These are phyloP conservation scores for Malassezia sp. DNA, from an alignment of 1,284 basidiomycete species.

Conservation along the genomic window DNA sequence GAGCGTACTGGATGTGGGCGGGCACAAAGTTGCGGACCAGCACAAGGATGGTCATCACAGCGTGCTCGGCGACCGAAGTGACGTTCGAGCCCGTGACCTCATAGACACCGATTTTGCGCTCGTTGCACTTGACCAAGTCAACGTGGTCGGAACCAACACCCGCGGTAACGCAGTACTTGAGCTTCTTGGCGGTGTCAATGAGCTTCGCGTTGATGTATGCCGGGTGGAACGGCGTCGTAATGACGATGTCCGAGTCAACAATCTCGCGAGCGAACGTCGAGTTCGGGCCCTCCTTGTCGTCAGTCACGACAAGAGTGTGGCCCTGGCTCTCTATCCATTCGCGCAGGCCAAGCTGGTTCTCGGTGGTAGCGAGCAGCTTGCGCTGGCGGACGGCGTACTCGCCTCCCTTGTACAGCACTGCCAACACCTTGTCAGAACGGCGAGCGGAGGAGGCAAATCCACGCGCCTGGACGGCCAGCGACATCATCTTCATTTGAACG, in stretches of 20 bases:
- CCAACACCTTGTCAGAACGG: conserved; percentile 57
- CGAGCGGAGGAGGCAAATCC: conserved; percentile 1
- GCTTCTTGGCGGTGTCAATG: conserved; percentile 68
- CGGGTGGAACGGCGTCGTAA: conserved; percentile 74
- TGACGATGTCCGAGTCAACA: conserved; percentile 53
- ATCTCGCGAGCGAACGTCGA: conserved; percentile 80
- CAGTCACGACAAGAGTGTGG: conserved; percentile 56
- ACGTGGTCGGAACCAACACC: conserved; percentile 82
- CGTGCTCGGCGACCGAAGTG: conserved; percentile 83
- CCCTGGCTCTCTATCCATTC: conserved; percentile 55
- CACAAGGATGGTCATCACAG: conserved; percentile 68
- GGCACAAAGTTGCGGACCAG: conserved; percentile 77
- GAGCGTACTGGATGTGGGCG: conserved; percentile 51
- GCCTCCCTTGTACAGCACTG: conserved; percentile 61
- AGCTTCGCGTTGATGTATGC: conserved; percentile 76
- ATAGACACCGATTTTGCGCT: conserved; percentile 64
- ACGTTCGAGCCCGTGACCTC: conserved; percentile 59
- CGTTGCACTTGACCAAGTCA: conserved; percentile 76
- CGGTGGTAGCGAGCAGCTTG: conserved; percentile 73
- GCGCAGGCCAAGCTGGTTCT: conserved; percentile 56
- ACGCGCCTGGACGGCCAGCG: background rate
- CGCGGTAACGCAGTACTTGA: conserved; percentile 83
- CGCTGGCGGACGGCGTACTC: conserved; percentile 67
- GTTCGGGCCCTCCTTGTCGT: conserved; percentile 74
- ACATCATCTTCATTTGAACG: background rate